Percentiles rank a stretch among this genome's conserved stretches.
Conservation (phyloP, 1,139 yeast genomes). For the Geotrichum siamense region DNA sequence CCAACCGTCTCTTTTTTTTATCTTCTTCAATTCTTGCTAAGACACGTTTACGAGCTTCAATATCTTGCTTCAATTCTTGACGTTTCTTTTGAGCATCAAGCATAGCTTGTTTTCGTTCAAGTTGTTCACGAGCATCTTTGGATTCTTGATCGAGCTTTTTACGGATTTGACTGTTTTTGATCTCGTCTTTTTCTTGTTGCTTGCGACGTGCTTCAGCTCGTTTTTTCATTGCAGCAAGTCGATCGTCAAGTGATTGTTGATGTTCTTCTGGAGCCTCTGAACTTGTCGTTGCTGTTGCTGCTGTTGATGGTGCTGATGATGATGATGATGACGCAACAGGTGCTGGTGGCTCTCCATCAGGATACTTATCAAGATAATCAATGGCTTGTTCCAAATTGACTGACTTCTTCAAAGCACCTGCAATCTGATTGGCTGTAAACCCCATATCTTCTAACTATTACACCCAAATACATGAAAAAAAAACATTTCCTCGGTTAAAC, state of each 20-base stretch:
- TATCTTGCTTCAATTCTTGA: constrained; percentile 32
- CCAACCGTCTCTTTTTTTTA: constrained; percentile 29
- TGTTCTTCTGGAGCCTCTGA: too few relatives aligned
- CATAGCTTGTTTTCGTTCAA: constrained; percentile 31
- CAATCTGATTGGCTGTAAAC: neutral
- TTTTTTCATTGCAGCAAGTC: constrained; percentile 28
- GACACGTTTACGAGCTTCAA: constrained; percentile 32
- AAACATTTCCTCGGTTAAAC: neutral
- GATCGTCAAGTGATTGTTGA: neutral
- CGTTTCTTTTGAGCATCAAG: constrained; percentile 33
- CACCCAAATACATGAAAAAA: neutral
- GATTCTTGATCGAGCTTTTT: constrained; percentile 32
- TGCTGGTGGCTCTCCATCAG: constrained; percentile 1
- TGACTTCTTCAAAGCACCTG: neutral
- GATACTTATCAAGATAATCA: constrained; percentile 1
- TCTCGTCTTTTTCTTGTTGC: constrained; percentile 30
- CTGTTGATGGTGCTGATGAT: neutral
- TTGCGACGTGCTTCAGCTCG: constrained; percentile 30
- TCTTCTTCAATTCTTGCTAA: constrained; percentile 36
- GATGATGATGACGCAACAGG: neutral
- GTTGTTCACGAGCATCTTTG: constrained; percentile 30
- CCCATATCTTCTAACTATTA: constrained; percentile 6
- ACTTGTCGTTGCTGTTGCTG: neutral
- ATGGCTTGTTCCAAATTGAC: neutral
- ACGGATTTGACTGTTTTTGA: constrained; percentile 30